Conservation (phyloP, 768 basidiomycete species). For the Tricholoma flavovirens region DNA sequence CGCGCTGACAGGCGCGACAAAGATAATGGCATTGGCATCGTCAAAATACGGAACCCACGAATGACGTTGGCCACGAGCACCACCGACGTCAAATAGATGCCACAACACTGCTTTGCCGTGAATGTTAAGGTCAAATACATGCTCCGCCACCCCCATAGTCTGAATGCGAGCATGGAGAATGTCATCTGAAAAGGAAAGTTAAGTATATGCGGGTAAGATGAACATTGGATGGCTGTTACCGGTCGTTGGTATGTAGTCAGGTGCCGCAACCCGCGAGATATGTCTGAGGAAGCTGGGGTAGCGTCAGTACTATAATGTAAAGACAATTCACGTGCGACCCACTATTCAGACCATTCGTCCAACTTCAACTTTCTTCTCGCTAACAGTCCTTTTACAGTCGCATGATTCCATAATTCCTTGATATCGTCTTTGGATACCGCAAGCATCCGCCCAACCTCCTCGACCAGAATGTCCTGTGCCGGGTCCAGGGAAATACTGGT, state of each 20-base stretch:
- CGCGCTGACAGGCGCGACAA: slow-evolving; percentile 73
- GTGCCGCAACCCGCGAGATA: slow-evolving; percentile 63
- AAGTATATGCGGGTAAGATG: slow-evolving; percentile 23
- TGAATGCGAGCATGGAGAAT: slow-evolving; percentile 87
- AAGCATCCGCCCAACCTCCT: slow-evolving; percentile 58
- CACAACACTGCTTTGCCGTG: slow-evolving; percentile 73
- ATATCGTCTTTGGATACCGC: slow-evolving; percentile 58
- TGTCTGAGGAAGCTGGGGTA: slow-evolving; percentile 56
- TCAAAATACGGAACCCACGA: slow-evolving; percentile 77
- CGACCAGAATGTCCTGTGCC: slow-evolving; percentile 49
- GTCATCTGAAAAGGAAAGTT: slow-evolving; percentile 50
- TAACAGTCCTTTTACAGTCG: slow-evolving; percentile 64
- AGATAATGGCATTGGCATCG: slow-evolving; percentile 76
- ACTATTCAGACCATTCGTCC: slow-evolving; percentile 90
- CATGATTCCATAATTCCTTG: slow-evolving; percentile 65
- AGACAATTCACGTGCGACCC: slow-evolving; percentile 25
- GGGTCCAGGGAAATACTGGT: slow-evolving; percentile 26
- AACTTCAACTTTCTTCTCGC: slow-evolving; percentile 64
- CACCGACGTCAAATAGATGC: slow-evolving; percentile 71
- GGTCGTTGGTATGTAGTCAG: slow-evolving; percentile 68
- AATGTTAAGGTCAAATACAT: slow-evolving; percentile 75
- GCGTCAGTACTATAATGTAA: slow-evolving; percentile 11
- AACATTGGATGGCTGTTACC: slow-evolving; percentile 34
- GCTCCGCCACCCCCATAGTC: slow-evolving; percentile 85
- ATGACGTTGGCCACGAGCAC: slow-evolving; percentile 66